These are phyloP conservation scores for Smallanthus sonchifolius DNA, from an alignment of 129 eudicot genomes.

Conservation along the genomic window DNA sequence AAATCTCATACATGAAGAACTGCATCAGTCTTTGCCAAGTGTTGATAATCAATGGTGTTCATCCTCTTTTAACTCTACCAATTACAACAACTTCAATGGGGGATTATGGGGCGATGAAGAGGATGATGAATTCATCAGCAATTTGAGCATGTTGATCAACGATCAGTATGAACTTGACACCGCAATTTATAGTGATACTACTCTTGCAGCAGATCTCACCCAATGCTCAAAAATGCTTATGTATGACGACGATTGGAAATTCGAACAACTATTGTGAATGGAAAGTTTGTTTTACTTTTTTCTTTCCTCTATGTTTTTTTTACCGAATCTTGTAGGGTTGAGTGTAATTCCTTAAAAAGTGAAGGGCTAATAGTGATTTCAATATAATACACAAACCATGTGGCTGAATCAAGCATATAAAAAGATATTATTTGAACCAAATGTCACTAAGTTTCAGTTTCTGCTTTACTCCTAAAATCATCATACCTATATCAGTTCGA, in stretches of 20 bases:
- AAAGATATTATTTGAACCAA: neutral
- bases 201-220: constrained; percentile 15
- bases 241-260: constrained; percentile 39
- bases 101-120: constrained; percentile 48
- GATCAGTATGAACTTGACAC: constrained; percentile 28
- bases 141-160: constrained; percentile 44
- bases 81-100: constrained; percentile 24
- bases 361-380: constrained; percentile 11
- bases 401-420: neutral
- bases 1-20: constrained; percentile 19
- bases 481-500: too few relatives aligned
- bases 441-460: neutral
- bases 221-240: constrained; percentile 35
- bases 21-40: constrained; percentile 29
- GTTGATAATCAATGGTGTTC: constrained; percentile 36
- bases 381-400: neutral
- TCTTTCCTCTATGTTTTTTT: constrained; percentile 18
- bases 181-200: neutral
- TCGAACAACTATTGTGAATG: constrained; percentile 38
- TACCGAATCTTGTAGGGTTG: constrained; percentile 9
- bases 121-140: constrained; percentile 38
- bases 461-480: too few relatives aligned
- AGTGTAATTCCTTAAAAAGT: constrained; percentile 19
- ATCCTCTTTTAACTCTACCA: constrained; percentile 7
- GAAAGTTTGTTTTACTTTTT: neutral